Evolutionary conservation across 208 protist genomes (phyloP), one percentile per base, ranked within the genome.

Genomic region (Acanthamoeba pearcei): DNA sequence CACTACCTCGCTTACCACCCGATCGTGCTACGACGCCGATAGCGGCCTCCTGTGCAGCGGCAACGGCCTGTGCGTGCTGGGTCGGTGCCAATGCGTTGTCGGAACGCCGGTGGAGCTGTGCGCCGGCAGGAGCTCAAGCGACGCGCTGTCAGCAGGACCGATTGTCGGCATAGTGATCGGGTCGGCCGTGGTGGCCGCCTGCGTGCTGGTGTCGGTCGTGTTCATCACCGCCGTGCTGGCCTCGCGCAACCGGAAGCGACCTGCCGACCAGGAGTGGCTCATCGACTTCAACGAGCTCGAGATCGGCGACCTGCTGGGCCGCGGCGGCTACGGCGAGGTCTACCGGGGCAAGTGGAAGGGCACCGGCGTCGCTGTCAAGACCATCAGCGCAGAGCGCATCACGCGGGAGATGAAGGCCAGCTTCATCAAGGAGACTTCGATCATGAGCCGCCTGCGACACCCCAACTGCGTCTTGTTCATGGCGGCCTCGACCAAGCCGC

Each of bases 271-370:
- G 66, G 66, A 74, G 29, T 74, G 66, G 46, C 57, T 85, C 9
- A 85, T 85, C 42, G 76, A 85, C 42, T 57, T 85, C 35, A 42
- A 1, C 5, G 76, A 85, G 17, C 42, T 85, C 15, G 76, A 85
- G 27, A 57, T 85, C 5, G 12, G 9, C 5, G 22, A 53, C 22
- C 76, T 85, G 3, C 42, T 85, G 9, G 76, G 76, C 6, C 35
- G 49, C 24, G 76, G 76, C 24, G 55, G 46, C 0, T 68, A 70
- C 19, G 49, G 83, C n/a, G 57, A 90, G 55, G 83, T 90, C 29
- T n/a, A 90, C 83, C 68, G 70, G 17, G 83, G 32, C n/a, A 27
- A 22, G 17, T 90, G 83, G 83, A 90, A 90, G 83, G 57, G 57
- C 42, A 90, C 57, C 53, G 83, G 70, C 15, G 83, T 90, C 9